A percentile compares a stretch with the other conserved stretches of the same genome.
phyloP scores from a whole-genome alignment of 305 asterid genomes.

The Caryopteris hybrid region DNA sequence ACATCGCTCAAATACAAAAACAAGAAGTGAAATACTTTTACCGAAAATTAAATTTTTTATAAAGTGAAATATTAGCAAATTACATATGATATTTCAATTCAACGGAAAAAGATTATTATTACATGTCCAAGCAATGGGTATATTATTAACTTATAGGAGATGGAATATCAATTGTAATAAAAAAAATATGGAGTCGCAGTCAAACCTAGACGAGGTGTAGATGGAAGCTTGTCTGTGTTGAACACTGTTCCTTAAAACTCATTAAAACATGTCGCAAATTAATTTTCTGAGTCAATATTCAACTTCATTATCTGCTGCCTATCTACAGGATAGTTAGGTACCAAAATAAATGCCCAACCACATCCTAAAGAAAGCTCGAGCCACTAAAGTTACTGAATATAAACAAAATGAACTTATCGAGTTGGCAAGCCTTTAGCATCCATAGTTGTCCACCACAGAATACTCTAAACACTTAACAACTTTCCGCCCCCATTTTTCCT shows the following conservation, averaged over 20 bases:
- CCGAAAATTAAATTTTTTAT: no score
- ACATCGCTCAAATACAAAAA: no score
- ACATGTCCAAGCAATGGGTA: no score
- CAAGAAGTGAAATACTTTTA: no score
- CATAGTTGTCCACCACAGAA: constrained; percentile 5
- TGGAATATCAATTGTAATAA: no score
- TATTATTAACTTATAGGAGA: no score
- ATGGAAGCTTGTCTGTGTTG: not conserved
- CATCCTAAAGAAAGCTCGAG: not conserved
- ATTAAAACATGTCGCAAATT: constrained; percentile 1
- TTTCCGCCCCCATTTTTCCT: no score
- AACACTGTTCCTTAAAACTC: not conserved
- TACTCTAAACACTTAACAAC: no score
- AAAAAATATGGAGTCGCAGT: no score
- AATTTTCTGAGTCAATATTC: not conserved
- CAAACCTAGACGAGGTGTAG: not conserved
- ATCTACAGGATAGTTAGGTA: constrained; percentile 2
- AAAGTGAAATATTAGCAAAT: no score
- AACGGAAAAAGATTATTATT: no score
- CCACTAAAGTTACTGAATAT: not conserved
- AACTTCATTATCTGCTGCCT: not conserved
- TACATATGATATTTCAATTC: no score
- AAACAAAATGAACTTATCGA: constrained; percentile 1
- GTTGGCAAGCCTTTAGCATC: constrained; percentile 2
- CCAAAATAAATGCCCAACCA: constrained; percentile 6